Conservation (phyloP, 192 early-diverging fungal genomes). For the Coemansia sp. region DNA sequence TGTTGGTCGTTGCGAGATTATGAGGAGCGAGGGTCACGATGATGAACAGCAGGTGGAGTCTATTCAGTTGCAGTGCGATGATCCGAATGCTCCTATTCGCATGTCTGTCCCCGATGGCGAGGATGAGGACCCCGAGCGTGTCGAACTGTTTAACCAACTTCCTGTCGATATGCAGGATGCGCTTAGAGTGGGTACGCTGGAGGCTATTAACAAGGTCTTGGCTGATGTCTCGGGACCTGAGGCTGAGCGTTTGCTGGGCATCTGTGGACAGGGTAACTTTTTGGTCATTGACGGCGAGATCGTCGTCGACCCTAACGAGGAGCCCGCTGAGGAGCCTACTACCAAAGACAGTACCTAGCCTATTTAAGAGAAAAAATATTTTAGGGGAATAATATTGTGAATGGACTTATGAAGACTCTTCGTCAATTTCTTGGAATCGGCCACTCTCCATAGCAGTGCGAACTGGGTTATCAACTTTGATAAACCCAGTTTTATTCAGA, state of each 20-base stretch:
- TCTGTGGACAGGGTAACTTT: conserved; percentile 77
- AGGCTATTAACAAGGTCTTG: conserved; percentile 83
- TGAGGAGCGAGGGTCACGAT: conserved; percentile 59
- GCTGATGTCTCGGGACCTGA: conserved; percentile 69
- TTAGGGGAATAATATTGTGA: not conserved
- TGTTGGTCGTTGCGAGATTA: conserved; percentile 70
- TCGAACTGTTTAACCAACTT: conserved; percentile 73
- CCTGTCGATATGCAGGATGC: conserved; percentile 77
- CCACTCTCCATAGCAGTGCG: conserved; percentile 62
- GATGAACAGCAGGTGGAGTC: conserved; percentile 61
- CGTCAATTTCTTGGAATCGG: conserved; percentile 39
- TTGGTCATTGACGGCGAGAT: conserved; percentile 56
- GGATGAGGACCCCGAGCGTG: conserved; percentile 61
- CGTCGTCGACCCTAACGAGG: conserved; percentile 48
- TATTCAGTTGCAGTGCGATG: conserved; percentile 73
- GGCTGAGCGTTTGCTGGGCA: conserved; percentile 76
- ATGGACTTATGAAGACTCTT: not conserved
- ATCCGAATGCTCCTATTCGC: conserved; percentile 71
- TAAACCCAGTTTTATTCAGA: conserved; percentile 88
- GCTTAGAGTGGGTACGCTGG: conserved; percentile 74
- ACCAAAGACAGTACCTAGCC: no score
- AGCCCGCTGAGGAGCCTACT: conserved; percentile 11
- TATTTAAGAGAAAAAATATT: no score
- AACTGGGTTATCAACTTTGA: conserved; percentile 78
- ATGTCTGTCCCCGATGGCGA: conserved; percentile 67